These are phyloP conservation scores for Blastomyces emzantsi DNA, from an alignment of 2,329 filamentous ascomycete species.

Conservation along the genomic window DNA sequence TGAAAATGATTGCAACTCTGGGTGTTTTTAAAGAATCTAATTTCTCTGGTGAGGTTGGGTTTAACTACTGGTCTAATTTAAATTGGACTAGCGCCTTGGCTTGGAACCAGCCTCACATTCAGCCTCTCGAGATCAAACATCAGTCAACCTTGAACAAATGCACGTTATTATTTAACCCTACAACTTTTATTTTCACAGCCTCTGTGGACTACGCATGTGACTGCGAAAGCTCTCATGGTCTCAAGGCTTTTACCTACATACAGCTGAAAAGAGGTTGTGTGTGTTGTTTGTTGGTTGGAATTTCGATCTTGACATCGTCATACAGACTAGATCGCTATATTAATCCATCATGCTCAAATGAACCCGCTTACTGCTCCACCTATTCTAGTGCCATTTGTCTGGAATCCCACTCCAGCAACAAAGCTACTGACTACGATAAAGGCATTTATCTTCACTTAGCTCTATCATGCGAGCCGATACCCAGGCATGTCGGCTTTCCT, in stretches of 20 bases:
- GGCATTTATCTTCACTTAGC: neutral
- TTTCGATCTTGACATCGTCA: neutral
- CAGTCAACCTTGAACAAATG: neutral
- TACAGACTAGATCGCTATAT: neutral
- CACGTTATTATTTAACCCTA: neutral
- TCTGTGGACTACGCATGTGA: neutral
- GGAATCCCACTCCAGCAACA: neutral
- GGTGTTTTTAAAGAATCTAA: no score
- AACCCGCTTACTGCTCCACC: constrained; percentile 2
- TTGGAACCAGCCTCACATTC: neutral
- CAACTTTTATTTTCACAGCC: neutral
- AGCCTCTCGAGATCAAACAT: neutral
- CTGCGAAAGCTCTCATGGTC: neutral
- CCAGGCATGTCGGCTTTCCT: neutral
- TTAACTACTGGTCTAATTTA: neutral
- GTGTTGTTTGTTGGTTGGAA: neutral
- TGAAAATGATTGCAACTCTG: no score
- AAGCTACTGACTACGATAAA: constrained; percentile 1
- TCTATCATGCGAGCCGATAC: constrained; percentile 8
- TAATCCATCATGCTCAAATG: neutral
- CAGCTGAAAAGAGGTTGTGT: neutral
- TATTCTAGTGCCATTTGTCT: neutral
- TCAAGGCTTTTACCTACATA: neutral
- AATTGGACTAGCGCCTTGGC: neutral
- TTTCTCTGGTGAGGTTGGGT: neutral